phyloP scores from a whole-genome alignment of 2,329 filamentous ascomycete species.

The Verruconis gallopava region DNA sequence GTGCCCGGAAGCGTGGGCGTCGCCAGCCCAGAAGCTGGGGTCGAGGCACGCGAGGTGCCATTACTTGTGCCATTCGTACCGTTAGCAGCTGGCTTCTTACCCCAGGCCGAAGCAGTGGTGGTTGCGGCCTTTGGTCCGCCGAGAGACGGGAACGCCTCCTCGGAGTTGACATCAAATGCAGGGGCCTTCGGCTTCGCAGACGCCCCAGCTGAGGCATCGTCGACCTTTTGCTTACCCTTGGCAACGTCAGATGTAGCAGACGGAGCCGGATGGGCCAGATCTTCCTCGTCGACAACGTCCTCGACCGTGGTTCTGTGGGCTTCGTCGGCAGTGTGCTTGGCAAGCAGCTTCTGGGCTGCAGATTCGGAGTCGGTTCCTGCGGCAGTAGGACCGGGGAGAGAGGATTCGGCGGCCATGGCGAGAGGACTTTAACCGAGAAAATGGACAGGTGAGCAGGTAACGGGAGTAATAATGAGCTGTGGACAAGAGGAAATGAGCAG shows the following conservation, averaged over 20 bases:
- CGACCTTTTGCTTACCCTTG: slow-evolving; percentile 49
- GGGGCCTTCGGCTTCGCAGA: slow-evolving; percentile 17
- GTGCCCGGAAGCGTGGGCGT: background rate
- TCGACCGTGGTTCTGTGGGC: slow-evolving; percentile 10
- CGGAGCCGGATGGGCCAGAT: slow-evolving; percentile 11
- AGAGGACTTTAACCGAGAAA: too few relatives aligned
- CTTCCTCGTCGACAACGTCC: slow-evolving; percentile 13
- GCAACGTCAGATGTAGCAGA: slow-evolving; percentile 37
- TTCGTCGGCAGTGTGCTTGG: slow-evolving; percentile 8
- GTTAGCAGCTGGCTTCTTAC: slow-evolving; percentile 46
- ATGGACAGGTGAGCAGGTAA: too few relatives aligned
- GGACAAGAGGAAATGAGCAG: too few relatives aligned
- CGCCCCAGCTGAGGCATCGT: slow-evolving; percentile 24
- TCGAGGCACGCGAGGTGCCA: slow-evolving; percentile 36
- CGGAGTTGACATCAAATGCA: slow-evolving; percentile 67
- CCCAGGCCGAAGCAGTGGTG: slow-evolving; percentile 61
- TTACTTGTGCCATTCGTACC: slow-evolving; percentile 37
- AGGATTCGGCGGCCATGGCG: slow-evolving; percentile 2
- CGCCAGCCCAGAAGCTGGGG: background rate
- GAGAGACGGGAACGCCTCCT: slow-evolving; percentile 88
- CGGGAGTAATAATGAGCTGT: too few relatives aligned
- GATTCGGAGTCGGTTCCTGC: slow-evolving; percentile 3
- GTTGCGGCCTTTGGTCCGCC: slow-evolving; percentile 55
- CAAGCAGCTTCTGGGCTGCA: slow-evolving; percentile 9
- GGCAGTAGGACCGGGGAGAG: background rate